phyloP scores from a whole-genome alignment of 768 basidiomycete genomes.

The Gloeopeniophorella convolvens region DNA sequence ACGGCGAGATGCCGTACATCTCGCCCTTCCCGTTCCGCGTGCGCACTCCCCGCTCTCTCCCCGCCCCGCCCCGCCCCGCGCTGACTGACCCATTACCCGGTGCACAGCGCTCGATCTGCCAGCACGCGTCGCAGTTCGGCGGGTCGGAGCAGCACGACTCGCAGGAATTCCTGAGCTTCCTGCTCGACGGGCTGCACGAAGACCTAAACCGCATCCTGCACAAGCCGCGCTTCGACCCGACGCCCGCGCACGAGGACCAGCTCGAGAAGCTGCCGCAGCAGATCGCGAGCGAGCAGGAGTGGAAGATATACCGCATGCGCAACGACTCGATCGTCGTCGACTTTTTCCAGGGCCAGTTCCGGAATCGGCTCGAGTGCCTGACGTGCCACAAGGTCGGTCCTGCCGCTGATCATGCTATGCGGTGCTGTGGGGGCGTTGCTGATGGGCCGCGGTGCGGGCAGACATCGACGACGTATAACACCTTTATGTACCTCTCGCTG shows the following conservation, averaged over 20 bases:
- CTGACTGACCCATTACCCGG: slow-evolving; percentile 21
- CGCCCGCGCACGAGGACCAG: slow-evolving; percentile 79
- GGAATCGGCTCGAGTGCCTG: slow-evolving; percentile 81
- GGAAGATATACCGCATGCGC: slow-evolving; percentile 81
- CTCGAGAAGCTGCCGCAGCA: slow-evolving; percentile 82
- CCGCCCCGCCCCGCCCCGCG: neutral
- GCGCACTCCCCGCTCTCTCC: slow-evolving; percentile 8
- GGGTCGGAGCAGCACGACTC: slow-evolving; percentile 94
- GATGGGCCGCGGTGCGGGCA: too few relatives aligned
- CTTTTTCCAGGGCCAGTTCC: slow-evolving; percentile 96
- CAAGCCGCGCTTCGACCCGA: slow-evolving; percentile 57
- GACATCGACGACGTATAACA: slow-evolving; percentile 97
- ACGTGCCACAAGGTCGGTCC: slow-evolving; percentile 68
- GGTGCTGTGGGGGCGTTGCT: too few relatives aligned
- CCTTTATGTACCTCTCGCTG: slow-evolving; percentile 91
- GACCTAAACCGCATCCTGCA: slow-evolving; percentile 84
- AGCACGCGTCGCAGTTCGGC: slow-evolving; percentile 62
- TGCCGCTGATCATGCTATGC: slow-evolving; percentile 13
- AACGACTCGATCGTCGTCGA: slow-evolving; percentile 95
- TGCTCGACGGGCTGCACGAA: slow-evolving; percentile 94
- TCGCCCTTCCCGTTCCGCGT: slow-evolving; percentile 83
- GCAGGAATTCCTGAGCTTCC: slow-evolving; percentile 92
- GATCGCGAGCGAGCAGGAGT: slow-evolving; percentile 88
- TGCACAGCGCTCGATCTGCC: slow-evolving; percentile 52
- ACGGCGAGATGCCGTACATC: slow-evolving; percentile 75